Conservation (phyloP, 2,329 filamentous ascomycete species). For the Parastagonospora nodorum region DNA sequence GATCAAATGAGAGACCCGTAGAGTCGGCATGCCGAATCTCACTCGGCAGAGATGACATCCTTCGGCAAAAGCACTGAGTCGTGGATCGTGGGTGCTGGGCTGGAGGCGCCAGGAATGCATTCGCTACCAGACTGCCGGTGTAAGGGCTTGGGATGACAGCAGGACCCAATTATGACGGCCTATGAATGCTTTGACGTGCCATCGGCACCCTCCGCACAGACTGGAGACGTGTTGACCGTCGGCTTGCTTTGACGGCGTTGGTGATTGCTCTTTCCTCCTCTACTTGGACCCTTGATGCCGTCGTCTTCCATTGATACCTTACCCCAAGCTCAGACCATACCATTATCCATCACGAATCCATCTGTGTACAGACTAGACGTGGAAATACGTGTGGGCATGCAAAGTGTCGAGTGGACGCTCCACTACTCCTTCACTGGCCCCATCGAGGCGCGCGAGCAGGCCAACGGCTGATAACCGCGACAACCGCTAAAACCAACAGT, state of each 20-base stretch:
- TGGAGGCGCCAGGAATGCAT: conserved; percentile 28
- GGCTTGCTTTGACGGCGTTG: conserved; percentile 4
- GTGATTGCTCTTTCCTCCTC: neutral
- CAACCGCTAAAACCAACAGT: too few relatives aligned
- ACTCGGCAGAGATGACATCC: neutral
- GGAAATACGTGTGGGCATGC: too few relatives aligned
- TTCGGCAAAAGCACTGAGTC: conserved; percentile 6
- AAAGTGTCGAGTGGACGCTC: too few relatives aligned
- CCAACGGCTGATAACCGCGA: too few relatives aligned
- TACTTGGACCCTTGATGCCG: neutral
- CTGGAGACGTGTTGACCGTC: conserved; percentile 6
- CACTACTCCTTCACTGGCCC: too few relatives aligned
- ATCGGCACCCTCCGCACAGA: neutral
- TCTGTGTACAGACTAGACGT: too few relatives aligned
- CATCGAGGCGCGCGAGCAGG: too few relatives aligned
- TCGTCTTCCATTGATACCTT: neutral
- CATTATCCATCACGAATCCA: too few relatives aligned
- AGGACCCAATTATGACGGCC: neutral
- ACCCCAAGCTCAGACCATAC: conserved; percentile 1
- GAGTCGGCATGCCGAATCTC: conserved; percentile 6
- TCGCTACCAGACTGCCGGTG: conserved; percentile 44
- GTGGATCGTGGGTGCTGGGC: conserved; percentile 18
- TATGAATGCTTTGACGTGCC: neutral
- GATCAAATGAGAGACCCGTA: neutral
- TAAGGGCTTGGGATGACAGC: conserved; percentile 18